Percentiles rank a stretch among this genome's conserved stretches.
phyloP scores from a whole-genome alignment of 1,139 yeast genomes.

The Debaryomyces robertsiae region DNA sequence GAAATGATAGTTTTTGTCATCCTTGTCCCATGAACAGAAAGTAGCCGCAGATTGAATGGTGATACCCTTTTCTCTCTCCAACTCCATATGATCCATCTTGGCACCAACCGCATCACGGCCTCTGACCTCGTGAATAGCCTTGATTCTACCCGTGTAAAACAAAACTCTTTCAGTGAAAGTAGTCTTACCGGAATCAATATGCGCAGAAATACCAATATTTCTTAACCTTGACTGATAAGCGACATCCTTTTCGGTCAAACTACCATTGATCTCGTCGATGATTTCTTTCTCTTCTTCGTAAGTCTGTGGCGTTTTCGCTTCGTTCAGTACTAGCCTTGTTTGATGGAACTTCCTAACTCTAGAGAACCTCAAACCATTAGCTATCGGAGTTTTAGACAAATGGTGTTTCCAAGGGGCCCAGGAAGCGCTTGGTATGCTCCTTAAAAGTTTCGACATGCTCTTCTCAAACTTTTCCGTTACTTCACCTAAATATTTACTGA shows the following conservation, averaged over 20 bases:
- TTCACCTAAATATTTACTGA: not conserved
- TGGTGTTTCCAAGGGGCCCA: constrained; percentile 9
- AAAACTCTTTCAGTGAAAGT: constrained; percentile 94
- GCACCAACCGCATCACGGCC: constrained; percentile 99
- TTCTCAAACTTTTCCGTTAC: not conserved
- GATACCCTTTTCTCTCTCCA: constrained; percentile 93
- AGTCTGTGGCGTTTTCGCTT: constrained; percentile 34
- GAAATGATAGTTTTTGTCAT: constrained; percentile 70
- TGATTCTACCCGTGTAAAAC: constrained; percentile 95
- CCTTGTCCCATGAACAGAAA: constrained; percentile 93
- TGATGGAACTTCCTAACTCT: constrained; percentile 17
- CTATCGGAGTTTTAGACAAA: not conserved
- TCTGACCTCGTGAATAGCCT: constrained; percentile 96
- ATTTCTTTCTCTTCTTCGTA: constrained; percentile 75
- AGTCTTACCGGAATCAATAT: constrained; percentile 82
- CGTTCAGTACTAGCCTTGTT: constrained; percentile 15
- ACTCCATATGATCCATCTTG: constrained; percentile 91
- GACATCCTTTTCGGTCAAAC: constrained; percentile 60
- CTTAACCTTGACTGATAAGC: constrained; percentile 63
- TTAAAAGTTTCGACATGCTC: constrained; percentile 16
- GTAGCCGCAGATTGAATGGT: constrained; percentile 99
- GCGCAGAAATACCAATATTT: constrained; percentile 97
- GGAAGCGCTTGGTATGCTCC: constrained; percentile 11
- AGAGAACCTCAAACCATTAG: constrained; percentile 2
- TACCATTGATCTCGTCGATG: constrained; percentile 58